Conservation (phyloP, 2,329 filamentous ascomycete species). For the Stagonosporopsis tanaceti region DNA sequence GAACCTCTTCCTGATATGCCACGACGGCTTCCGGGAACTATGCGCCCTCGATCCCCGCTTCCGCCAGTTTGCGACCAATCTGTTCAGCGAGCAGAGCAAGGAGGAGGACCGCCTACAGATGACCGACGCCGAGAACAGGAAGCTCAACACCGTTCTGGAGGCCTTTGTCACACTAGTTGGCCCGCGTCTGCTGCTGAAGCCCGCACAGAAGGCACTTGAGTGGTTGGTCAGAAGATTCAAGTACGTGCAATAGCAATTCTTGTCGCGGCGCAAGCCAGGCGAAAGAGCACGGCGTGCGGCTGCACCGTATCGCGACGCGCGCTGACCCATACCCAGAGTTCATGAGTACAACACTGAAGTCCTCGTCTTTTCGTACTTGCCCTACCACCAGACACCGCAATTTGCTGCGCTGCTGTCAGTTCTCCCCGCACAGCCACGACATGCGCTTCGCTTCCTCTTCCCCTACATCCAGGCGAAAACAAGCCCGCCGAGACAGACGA, state of each 20-base stretch:
- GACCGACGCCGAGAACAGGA: constrained; percentile 80
- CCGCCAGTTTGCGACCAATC: constrained; percentile 72
- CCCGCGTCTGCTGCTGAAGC: constrained; percentile 79
- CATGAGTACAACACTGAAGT: constrained; percentile 88
- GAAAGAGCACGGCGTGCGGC: neutral
- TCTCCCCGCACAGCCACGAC: constrained; percentile 75
- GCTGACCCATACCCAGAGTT: constrained; percentile 63
- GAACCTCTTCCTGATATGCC: constrained; percentile 83
- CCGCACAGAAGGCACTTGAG: constrained; percentile 89
- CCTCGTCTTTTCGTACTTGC: constrained; percentile 85
- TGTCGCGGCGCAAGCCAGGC: neutral
- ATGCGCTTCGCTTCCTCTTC: constrained; percentile 81
- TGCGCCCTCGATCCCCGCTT: constrained; percentile 88
- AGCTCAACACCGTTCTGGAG: constrained; percentile 79
- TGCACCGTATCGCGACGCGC: neutral
- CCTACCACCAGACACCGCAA: constrained; percentile 85
- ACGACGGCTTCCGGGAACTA: constrained; percentile 89
- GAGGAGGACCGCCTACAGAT: constrained; percentile 86
- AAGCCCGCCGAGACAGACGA: constrained; percentile 77
- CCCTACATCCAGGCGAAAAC: constrained; percentile 84
- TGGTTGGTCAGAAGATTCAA: constrained; percentile 93
- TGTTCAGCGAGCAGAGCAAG: constrained; percentile 96
- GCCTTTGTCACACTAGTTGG: constrained; percentile 83
- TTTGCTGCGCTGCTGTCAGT: constrained; percentile 90
- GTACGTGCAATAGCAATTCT: constrained; percentile 57